phyloP scores from a whole-genome alignment of 78 protist species.

The Dictyostelium firmibasis region DNA sequence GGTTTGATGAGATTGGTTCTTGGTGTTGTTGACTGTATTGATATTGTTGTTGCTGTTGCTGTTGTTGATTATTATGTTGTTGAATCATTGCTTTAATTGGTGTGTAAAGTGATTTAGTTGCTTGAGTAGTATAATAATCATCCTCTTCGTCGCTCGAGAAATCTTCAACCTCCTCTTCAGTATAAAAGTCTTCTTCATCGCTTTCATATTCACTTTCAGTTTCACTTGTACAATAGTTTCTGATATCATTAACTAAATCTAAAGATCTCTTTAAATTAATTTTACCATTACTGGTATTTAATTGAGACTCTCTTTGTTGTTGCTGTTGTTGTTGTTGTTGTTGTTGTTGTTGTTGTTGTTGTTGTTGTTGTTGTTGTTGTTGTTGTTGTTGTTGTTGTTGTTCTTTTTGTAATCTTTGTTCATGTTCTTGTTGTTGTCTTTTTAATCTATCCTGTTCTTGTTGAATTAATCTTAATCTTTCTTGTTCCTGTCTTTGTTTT shows the following conservation, averaged over 20 bases:
- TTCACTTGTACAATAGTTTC: constrained; percentile 63
- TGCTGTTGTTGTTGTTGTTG: not conserved
- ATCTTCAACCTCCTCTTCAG: constrained; percentile 56
- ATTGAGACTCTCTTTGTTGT: constrained; percentile 2
- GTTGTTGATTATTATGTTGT: not conserved
- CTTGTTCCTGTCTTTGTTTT: not conserved
- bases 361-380: not conserved
- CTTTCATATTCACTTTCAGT: constrained; percentile 23
- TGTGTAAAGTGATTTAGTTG: not conserved
- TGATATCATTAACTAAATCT: constrained; percentile 60
- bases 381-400: constrained; percentile 13
- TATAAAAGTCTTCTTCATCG: constrained; percentile 27
- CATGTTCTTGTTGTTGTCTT: constrained; percentile 9
- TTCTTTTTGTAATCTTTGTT: not conserved
- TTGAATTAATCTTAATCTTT: not conserved
- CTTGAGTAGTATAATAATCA: not conserved
- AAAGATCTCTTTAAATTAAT: constrained; percentile 46
- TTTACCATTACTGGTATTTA: constrained; percentile 1
- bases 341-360: not conserved
- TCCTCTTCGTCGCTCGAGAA: constrained; percentile 36
- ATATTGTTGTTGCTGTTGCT: not conserved
- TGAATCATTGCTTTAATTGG: constrained; percentile 31
- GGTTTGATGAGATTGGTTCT: constrained; percentile 20
- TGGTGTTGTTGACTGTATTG: not conserved
- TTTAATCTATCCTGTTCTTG: not conserved